Evolutionary conservation across 2,329 filamentous ascomycete species (phyloP).

Genomic region (Pyrenophora graminea): DNA sequence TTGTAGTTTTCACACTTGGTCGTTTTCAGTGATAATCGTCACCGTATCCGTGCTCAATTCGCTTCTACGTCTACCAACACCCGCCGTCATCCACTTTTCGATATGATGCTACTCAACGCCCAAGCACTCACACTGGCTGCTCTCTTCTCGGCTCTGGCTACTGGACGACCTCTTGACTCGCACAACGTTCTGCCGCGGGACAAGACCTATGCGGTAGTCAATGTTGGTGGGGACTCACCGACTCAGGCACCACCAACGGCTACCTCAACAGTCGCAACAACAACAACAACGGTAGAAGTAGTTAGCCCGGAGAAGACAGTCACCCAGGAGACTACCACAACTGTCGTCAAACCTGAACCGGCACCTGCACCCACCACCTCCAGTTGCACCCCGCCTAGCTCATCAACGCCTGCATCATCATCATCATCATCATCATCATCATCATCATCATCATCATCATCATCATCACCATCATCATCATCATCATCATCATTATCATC

Average conservation of each 20-base stretch:
- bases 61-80: conserved; percentile 13
- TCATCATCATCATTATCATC: too few species aligned
- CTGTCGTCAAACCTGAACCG: conserved; percentile 16
- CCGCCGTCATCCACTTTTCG: conserved; percentile 14
- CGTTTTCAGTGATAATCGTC: conserved; percentile 15
- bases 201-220: conserved; percentile 47
- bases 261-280: conserved; percentile 30
- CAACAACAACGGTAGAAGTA: conserved; percentile 36
- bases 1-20: conserved; percentile 8
- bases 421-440: too few species aligned
- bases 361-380: conserved; percentile 18
- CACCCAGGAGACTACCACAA: conserved; percentile 32
- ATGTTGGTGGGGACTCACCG: conserved; percentile 45
- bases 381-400: conserved; percentile 19
- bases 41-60: conserved; percentile 12
- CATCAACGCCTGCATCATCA: conserved; percentile 3
- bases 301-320: conserved; percentile 28
- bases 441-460: too few species aligned
- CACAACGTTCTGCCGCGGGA: conserved; percentile 27
- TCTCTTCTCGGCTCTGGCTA: conserved; percentile 27
- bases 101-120: conserved; percentile 35
- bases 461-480: too few species aligned
- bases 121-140: conserved; percentile 25
- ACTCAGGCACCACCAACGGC: conserved; percentile 23
- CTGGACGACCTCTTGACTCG: conserved; percentile 35